Evolutionary conservation across 164 flowering plant species (phyloP), one percentile per base, ranked within the genome.

Genomic region (Vitis riparia): DNA sequence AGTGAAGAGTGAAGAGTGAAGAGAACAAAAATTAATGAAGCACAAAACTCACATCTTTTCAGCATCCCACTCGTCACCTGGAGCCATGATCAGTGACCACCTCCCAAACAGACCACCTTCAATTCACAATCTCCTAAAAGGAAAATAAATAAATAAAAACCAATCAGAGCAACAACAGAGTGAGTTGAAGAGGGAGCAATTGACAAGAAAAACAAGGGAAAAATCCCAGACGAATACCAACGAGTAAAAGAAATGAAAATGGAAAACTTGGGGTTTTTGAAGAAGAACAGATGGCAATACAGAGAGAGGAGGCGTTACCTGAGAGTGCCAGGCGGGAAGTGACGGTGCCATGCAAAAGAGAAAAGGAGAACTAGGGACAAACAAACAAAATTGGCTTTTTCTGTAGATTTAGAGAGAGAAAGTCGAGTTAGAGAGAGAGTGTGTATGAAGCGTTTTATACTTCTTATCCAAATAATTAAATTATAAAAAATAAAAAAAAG

Each of bases 281-380:
- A 32, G 48, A 23, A 51, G 50, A 23, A 66, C 50, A 55, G 56
- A 56, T 8, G 19, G 30, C 53, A 51, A 11, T 37, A 55, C 71
- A 49, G 71, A 44, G 47, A 30, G 44, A 57, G 30, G 53, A 55
- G 55, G 72, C 23, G 73, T 2, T 60, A 11, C 55, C 63, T 44
- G 69, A 63, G 52, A 10, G 13, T n/a, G 63, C 48, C 51, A 60
- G 32, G 68, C 52, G 16, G 69, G 53, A n/a, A 63, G 71, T 51
- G 51, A 70, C 70, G 71, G 66, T 64, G 75, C 82, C 82, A 79
- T 79, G 82, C 82, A 79, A 76, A 73, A 70, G 65, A 51, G 60
- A 71, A 55, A n/a, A 12, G 14, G 19, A 51, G 14, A 65, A 55
- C 9, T 55, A 16, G 30, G 32, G 49, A 51, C n/a, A 3, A 14